phyloP scores from a whole-genome alignment of 164 flowering plant genomes.

The Nelumbo lutea region DNA sequence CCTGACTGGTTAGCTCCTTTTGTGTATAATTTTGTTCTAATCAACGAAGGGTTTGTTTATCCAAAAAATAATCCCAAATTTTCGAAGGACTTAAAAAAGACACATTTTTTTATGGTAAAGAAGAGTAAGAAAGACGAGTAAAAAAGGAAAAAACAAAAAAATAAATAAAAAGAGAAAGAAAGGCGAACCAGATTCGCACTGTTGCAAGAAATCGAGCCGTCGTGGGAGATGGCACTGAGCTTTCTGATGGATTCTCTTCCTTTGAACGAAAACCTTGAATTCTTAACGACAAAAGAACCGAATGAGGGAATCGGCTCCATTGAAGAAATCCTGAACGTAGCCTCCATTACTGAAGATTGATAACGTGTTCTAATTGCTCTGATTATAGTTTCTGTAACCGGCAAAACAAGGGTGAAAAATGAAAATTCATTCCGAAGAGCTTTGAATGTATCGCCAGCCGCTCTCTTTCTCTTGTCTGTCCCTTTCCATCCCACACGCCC shows the following conservation, averaged over 20 bases:
- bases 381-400: too few relatives aligned
- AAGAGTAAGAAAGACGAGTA: background rate
- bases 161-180: background rate
- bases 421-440: too few relatives aligned
- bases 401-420: too few relatives aligned
- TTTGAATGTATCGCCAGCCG: too few relatives aligned
- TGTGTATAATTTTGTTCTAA: background rate
- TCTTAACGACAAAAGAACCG: constrained; percentile 13
- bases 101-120: background rate
- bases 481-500: too few relatives aligned
- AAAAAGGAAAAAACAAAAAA: background rate
- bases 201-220: constrained; percentile 23
- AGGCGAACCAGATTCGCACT: constrained; percentile 20
- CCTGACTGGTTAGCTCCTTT: background rate
- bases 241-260: constrained; percentile 11
- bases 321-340: constrained; percentile 6
- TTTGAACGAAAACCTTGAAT: constrained; percentile 14
- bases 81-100: background rate
- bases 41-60: too few relatives aligned
- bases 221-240: constrained; percentile 16
- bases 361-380: too few relatives aligned
- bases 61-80: background rate
- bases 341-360: constrained; percentile 6
- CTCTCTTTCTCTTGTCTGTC: too few relatives aligned
- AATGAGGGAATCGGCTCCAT: background rate